phyloP scores from a whole-genome alignment of 148 eudicot genomes.

The Tetragonia tetragonoides region DNA sequence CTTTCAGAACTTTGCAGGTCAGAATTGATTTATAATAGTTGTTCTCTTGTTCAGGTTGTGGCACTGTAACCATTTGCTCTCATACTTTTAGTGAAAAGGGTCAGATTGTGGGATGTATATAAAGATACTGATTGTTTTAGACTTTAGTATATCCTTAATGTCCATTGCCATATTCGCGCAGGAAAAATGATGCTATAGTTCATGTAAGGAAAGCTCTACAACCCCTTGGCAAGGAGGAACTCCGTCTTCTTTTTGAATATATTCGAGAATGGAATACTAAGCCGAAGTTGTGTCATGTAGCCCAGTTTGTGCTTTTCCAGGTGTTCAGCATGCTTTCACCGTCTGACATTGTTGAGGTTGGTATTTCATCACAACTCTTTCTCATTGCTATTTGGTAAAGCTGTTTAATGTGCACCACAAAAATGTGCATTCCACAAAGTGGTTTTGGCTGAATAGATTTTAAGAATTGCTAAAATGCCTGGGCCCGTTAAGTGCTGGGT shows the following conservation, averaged over 20 bases:
- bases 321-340: slow-evolving; percentile 75
- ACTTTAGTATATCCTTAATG: neutral
- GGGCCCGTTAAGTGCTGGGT: no score
- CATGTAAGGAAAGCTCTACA: slow-evolving; percentile 58
- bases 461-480: no score
- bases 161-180: slow-evolving; percentile 31
- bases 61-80: neutral
- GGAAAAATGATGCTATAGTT: slow-evolving; percentile 51
- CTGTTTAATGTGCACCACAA: no score
- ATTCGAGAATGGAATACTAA: slow-evolving; percentile 97
- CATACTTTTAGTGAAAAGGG: neutral
- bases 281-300: slow-evolving; percentile 85
- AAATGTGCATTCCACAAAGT: no score
- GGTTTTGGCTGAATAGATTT: no score
- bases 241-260: slow-evolving; percentile 69
- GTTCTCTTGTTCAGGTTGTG: neutral
- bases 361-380: neutral
- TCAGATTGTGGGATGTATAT: neutral
- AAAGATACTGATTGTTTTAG: neutral
- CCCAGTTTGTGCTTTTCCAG: slow-evolving; percentile 81
- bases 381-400: neutral
- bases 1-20: slow-evolving; percentile 81
- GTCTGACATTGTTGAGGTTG: slow-evolving; percentile 80
- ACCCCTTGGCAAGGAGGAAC: slow-evolving; percentile 67
- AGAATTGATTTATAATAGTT: neutral